Conservation (phyloP, 2,329 filamentous ascomycete genomes). For the Penicillium freii region DNA sequence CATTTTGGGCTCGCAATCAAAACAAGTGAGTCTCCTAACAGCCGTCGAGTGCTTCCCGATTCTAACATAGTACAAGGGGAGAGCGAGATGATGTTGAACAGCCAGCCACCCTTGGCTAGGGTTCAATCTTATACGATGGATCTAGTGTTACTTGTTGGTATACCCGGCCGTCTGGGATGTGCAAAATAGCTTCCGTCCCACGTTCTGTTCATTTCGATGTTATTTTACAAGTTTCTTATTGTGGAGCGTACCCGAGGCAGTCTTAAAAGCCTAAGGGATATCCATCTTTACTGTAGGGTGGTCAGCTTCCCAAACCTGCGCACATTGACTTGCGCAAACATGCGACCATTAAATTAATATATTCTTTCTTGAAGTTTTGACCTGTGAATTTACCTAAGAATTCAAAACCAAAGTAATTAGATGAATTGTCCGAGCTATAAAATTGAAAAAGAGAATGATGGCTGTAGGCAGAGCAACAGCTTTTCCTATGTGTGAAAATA, state of each 20-base stretch:
- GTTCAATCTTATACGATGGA: too few species aligned
- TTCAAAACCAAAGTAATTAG: background rate
- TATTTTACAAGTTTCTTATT: background rate
- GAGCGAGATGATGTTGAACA: background rate
- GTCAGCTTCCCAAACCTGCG: background rate
- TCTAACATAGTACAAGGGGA: background rate
- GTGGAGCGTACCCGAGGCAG: background rate
- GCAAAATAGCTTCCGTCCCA: background rate
- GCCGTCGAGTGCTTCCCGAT: background rate
- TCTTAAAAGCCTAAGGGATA: background rate
- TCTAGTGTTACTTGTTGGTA: background rate
- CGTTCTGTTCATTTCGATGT: background rate
- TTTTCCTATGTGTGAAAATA: too few species aligned
- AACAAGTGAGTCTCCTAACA: conserved; percentile 5
- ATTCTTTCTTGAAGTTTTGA: background rate
- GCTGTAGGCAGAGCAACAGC: too few species aligned
- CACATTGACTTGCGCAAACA: background rate
- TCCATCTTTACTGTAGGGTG: background rate
- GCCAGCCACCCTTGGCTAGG: too few species aligned
- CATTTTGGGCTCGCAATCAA: conserved; percentile 12
- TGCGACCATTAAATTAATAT: background rate
- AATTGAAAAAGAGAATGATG: too few species aligned
- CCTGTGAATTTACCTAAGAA: background rate
- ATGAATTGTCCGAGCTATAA: background rate
- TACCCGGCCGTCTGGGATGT: background rate